These are phyloP conservation scores for Colletotrichum sansevieriae DNA, from an alignment of 2,329 filamentous ascomycete genomes.

Conservation along the genomic window DNA sequence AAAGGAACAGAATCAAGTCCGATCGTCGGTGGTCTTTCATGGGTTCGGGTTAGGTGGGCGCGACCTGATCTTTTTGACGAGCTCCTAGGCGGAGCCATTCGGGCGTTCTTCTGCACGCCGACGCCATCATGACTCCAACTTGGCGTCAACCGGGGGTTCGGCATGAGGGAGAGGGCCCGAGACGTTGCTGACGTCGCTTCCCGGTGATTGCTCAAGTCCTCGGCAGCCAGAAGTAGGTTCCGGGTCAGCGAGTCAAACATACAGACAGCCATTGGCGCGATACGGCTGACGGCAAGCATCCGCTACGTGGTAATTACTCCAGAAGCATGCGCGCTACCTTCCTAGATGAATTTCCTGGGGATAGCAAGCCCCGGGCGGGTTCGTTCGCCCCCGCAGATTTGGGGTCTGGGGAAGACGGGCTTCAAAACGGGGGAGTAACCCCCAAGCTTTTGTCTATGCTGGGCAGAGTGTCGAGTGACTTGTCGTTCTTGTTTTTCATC, in stretches of 20 bases:
- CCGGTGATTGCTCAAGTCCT: slow-evolving; percentile 7
- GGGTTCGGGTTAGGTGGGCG: slow-evolving; percentile 37
- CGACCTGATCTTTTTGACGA: slow-evolving; percentile 39
- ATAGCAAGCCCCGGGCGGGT: slow-evolving; percentile 7
- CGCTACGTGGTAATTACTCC: background rate
- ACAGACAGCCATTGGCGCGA: slow-evolving; percentile 22
- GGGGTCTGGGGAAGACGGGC: slow-evolving; percentile 33
- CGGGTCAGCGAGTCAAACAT: slow-evolving; percentile 5
- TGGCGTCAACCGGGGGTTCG: slow-evolving; percentile 9
- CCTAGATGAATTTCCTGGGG: slow-evolving; percentile 25
- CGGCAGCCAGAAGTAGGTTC: slow-evolving; percentile 29
- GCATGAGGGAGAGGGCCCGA: slow-evolving; percentile 4
- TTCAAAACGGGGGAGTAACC: slow-evolving; percentile 37
- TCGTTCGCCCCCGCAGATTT: slow-evolving; percentile 24
- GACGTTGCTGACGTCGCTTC: slow-evolving; percentile 24
- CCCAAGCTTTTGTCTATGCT: slow-evolving; percentile 23
- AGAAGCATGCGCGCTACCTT: background rate
- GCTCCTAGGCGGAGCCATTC: slow-evolving; percentile 15
- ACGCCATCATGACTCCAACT: slow-evolving; percentile 9
- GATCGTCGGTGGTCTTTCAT: slow-evolving; percentile 19
- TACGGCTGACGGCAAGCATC: slow-evolving; percentile 26
- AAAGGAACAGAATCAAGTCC: slow-evolving; percentile 19
- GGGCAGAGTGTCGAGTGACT: slow-evolving; percentile 16
- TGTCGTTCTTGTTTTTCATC: slow-evolving; percentile 12
- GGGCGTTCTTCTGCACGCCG: slow-evolving; percentile 36